A percentile compares a stretch with the other conserved stretches of the same genome.
Evolutionary conservation across 1,284 basidiomycete genomes (phyloP).

Genomic region (Cutaneotrichosporon cutaneum): DNA sequence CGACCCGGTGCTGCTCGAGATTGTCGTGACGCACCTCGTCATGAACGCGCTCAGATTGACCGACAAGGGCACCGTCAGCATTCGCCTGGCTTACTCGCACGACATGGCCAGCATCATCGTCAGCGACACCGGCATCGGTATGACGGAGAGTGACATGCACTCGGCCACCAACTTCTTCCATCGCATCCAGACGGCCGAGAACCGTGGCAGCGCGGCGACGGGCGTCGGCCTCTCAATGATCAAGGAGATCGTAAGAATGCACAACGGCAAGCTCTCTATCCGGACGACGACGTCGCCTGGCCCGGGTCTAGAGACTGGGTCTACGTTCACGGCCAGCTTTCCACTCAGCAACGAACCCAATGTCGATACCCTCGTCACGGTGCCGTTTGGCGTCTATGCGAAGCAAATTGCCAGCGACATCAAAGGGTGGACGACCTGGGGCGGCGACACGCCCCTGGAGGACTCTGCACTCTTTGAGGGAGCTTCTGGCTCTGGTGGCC

Average conservation of each 20-base stretch:
- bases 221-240: slow-evolving; percentile 31
- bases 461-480: not conserved
- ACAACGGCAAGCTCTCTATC: slow-evolving; percentile 52
- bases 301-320: not conserved
- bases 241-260: slow-evolving; percentile 52
- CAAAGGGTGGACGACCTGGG: slow-evolving; percentile 9
- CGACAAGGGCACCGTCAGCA: slow-evolving; percentile 35
- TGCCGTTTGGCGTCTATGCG: slow-evolving; percentile 24
- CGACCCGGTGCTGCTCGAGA: slow-evolving; percentile 53
- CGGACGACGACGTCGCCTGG: not conserved
- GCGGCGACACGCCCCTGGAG: not conserved
- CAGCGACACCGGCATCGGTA: slow-evolving; percentile 53
- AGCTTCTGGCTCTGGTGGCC: not conserved
- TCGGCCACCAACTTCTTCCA: slow-evolving; percentile 38
- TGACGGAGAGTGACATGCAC: slow-evolving; percentile 36
- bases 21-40: slow-evolving; percentile 47
- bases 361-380: not conserved
- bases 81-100: slow-evolving; percentile 34
- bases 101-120: slow-evolving; percentile 41
- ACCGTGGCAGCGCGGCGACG: slow-evolving; percentile 17
- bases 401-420: slow-evolving; percentile 9
- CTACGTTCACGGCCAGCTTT: slow-evolving; percentile 26
- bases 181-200: slow-evolving; percentile 29
- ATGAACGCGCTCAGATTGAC: slow-evolving; percentile 52
- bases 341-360: slow-evolving; percentile 17